Conservation (phyloP, 2,329 filamentous ascomycete genomes). For the Trichoderma afroharzianum region DNA sequence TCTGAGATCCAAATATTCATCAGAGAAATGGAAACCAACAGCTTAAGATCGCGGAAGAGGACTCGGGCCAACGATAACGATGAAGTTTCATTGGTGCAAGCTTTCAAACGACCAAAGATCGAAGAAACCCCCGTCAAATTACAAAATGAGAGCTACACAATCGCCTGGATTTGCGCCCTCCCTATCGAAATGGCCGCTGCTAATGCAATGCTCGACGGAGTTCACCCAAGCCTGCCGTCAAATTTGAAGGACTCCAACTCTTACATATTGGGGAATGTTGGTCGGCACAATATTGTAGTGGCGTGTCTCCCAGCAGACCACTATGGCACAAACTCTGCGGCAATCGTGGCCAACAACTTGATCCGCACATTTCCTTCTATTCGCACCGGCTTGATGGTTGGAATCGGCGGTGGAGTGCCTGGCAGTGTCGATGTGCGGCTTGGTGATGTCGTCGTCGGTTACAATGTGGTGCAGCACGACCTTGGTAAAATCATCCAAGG, state of each 20-base stretch:
- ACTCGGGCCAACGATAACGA: fast-evolving
- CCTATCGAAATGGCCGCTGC: background rate
- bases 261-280: background rate
- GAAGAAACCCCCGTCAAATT: background rate
- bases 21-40: background rate
- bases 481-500: slow-evolving; percentile 7
- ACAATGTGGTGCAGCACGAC: slow-evolving; percentile 17
- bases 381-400: background rate
- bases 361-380: slow-evolving; percentile 29
- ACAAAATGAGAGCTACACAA: background rate
- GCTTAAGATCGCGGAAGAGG: background rate
- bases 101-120: background rate
- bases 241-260: background rate
- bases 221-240: background rate
- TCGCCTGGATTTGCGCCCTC: background rate
- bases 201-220: background rate
- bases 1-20: background rate
- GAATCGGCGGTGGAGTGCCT: slow-evolving; percentile 9
- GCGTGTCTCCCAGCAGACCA: background rate
- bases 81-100: background rate
- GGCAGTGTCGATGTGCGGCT: slow-evolving; percentile 21
- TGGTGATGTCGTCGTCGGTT: slow-evolving; percentile 23
- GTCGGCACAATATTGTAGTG: background rate
- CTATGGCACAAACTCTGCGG: slow-evolving; percentile 30
- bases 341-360: slow-evolving; percentile 31